Conservation (phyloP, 176 grass and related monocot species). For the Neostapfia colusana region DNA sequence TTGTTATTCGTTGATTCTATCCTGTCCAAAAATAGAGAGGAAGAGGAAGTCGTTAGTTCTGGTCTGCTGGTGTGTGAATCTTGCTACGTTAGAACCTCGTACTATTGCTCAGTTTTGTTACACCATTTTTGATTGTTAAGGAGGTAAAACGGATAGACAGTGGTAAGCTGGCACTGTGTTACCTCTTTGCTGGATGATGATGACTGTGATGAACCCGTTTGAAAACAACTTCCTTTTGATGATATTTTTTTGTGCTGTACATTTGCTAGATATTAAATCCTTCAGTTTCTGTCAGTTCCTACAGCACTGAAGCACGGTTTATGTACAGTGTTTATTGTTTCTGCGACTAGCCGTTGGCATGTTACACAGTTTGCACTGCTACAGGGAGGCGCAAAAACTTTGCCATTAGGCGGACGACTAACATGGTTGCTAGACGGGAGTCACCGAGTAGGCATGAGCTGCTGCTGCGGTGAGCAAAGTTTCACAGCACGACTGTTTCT, state of each 20-base stretch:
- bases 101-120: too few relatives aligned
- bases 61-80: too few relatives aligned
- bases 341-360: neutral
- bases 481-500: neutral
- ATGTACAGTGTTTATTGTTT: neutral
- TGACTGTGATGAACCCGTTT: neutral
- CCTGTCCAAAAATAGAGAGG: too few relatives aligned
- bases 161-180: too few relatives aligned
- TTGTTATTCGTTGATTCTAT: too few relatives aligned
- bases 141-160: too few relatives aligned
- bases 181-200: conserved; percentile 19
- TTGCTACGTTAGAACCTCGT: too few relatives aligned
- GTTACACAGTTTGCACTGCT: neutral
- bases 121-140: neutral
- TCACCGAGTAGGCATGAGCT: neutral
- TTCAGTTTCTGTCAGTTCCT: neutral
- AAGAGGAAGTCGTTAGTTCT: too few relatives aligned
- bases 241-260: neutral
- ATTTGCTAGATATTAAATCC: neutral
- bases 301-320: neutral
- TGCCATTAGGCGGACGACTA: neutral
- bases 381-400: neutral
- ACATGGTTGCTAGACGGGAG: neutral
- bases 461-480: neutral
- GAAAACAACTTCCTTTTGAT: neutral